phyloP scores from a whole-genome alignment of 805 yeast species.

The Nakazawaea molendinolei region DNA sequence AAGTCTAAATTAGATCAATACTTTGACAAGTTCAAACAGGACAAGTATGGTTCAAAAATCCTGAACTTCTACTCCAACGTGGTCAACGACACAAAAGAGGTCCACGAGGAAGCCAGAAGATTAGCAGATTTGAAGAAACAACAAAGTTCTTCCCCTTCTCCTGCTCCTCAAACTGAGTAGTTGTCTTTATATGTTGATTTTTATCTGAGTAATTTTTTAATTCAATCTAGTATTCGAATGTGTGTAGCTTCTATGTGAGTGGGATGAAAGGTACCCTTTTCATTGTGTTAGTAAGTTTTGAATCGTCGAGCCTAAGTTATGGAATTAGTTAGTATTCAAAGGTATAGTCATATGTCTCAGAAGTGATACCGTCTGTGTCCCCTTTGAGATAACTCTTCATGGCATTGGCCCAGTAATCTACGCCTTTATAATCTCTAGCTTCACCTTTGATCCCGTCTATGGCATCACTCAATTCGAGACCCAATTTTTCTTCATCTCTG shows the following conservation, averaged over 20 bases:
- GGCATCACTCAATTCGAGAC: slow-evolving; percentile 45
- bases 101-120: slow-evolving; percentile 70
- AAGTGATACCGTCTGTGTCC: slow-evolving; percentile 28
- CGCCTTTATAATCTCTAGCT: slow-evolving; percentile 49
- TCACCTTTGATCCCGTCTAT: slow-evolving; percentile 50
- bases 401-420: slow-evolving; percentile 50
- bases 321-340: slow-evolving; percentile 13
- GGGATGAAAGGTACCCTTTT: too few species aligned
- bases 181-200: too few species aligned
- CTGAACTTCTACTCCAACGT: slow-evolving; percentile 53
- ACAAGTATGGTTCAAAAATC: slow-evolving; percentile 50
- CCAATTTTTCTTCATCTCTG: slow-evolving; percentile 30
- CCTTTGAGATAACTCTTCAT: slow-evolving; percentile 20
- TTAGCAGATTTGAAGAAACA: slow-evolving; percentile 53
- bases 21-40: slow-evolving; percentile 38
- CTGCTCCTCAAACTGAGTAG: background rate
- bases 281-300: too few species aligned
- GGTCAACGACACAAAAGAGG: slow-evolving; percentile 50
- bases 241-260: too few species aligned
- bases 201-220: too few species aligned
- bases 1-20: slow-evolving; percentile 34
- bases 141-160: slow-evolving; percentile 9
- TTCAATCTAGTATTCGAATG: too few species aligned
- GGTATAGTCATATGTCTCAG: slow-evolving; percentile 17
- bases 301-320: too few species aligned